Conservation (phyloP, 2,329 filamentous ascomycete species). For the Xylaria sp. region DNA sequence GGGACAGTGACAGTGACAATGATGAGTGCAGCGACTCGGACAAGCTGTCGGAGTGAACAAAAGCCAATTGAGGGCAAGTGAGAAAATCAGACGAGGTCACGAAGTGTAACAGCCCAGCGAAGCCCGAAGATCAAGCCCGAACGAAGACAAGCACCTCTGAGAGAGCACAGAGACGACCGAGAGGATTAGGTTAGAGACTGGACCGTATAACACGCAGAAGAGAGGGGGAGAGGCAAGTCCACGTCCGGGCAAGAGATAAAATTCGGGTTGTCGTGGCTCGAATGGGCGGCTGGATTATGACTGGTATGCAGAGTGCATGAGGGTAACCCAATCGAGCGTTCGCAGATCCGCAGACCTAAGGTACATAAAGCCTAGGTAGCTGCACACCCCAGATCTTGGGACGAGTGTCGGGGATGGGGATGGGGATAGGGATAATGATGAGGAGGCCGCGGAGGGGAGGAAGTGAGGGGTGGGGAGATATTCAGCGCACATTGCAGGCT, state of each 20-base stretch:
- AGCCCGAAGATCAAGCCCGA: constrained; percentile 20
- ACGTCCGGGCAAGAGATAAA: constrained; percentile 32
- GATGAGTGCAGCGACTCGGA: not conserved
- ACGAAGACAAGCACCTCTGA: not conserved
- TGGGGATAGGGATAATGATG: not conserved
- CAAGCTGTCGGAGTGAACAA: constrained; percentile 10
- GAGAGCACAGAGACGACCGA: not conserved
- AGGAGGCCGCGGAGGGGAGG: not conserved
- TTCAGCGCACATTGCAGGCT: not conserved
- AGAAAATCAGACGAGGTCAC: constrained; percentile 20
- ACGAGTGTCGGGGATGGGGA: constrained; percentile 10
- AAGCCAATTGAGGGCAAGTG: constrained; percentile 27
- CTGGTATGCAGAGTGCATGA: constrained; percentile 34
- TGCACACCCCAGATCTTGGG: constrained; percentile 22
- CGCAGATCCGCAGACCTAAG: constrained; percentile 30
- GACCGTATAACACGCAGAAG: constrained; percentile 24
- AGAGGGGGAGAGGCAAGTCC: constrained; percentile 29
- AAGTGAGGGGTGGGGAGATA: not conserved
- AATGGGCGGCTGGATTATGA: constrained; percentile 31
- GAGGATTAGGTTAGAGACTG: constrained; percentile 4
- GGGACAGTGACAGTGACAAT: not conserved
- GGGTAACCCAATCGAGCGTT: constrained; percentile 33
- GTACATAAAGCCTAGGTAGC: constrained; percentile 3
- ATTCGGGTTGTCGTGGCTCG: constrained; percentile 35
- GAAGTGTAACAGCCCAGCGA: constrained; percentile 29